These are phyloP conservation scores for Jackrogersella minutella DNA, from an alignment of 495 filamentous ascomycete genomes.

Conservation along the genomic window DNA sequence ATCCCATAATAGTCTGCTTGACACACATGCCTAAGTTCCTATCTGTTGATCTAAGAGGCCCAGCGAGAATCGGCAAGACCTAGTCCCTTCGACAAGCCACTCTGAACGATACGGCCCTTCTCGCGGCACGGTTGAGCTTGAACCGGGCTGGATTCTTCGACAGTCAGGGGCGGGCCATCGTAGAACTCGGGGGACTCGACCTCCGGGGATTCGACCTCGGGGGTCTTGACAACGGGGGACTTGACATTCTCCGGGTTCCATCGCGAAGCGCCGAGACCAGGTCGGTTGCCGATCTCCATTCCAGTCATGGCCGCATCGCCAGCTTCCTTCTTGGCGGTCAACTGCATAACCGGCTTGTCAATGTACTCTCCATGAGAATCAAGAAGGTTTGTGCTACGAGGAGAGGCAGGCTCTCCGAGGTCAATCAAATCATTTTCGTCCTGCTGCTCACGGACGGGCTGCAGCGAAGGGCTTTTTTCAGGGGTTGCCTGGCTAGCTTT, in stretches of 20 bases:
- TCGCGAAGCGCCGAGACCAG: slow-evolving; percentile 18
- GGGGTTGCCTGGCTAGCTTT: too few species aligned
- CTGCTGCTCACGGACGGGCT: neutral
- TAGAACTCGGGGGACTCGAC: neutral
- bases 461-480: too few species aligned
- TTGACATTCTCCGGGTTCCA: slow-evolving; percentile 25
- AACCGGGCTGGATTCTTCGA: neutral
- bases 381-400: neutral
- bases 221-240: too few species aligned
- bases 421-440: neutral
- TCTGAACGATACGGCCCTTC: slow-evolving; percentile 19
- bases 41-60: slow-evolving; percentile 13
- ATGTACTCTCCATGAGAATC: neutral
- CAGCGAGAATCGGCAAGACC: slow-evolving; percentile 35
- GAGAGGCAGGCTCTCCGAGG: neutral
- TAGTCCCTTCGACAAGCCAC: slow-evolving; percentile 23
- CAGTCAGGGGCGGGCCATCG: neutral
- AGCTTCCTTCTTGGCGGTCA: neutral
- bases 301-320: slow-evolving; percentile 11
- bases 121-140: too few species aligned
- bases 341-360: slow-evolving; percentile 1
- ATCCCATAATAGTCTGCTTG: neutral
- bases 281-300: neutral
- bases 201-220: too few species aligned
- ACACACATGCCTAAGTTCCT: neutral